phyloP scores from a whole-genome alignment of 352 stramenopile genomes.

The Phytophthora citricola region DNA sequence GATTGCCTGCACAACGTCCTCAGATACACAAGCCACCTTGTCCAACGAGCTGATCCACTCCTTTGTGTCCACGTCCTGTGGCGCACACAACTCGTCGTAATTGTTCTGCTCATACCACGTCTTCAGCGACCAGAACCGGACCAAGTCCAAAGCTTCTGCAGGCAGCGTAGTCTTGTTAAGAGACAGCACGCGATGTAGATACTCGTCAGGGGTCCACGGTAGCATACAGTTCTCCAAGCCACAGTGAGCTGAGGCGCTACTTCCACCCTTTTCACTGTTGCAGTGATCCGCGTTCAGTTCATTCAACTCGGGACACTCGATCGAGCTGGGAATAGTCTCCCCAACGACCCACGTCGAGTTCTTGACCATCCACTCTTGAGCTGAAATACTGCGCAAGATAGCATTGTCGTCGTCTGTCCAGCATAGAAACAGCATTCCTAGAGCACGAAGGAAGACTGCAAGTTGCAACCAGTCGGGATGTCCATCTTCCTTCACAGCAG shows the following conservation, averaged over 20 bases:
- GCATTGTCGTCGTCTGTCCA: conserved; percentile 79
- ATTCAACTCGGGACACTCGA: conserved; percentile 71
- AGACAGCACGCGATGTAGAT: conserved; percentile 72
- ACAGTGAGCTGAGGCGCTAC: conserved; percentile 12
- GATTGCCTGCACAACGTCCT: conserved; percentile 47
- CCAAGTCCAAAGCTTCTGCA: conserved; percentile 59
- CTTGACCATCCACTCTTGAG: conserved; percentile 70
- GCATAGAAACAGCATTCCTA: conserved; percentile 80
- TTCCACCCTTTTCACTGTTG: conserved; percentile 22
- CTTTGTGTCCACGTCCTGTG: conserved; percentile 65
- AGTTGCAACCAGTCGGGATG: conserved; percentile 88
- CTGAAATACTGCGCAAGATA: conserved; percentile 71
- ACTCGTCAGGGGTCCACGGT: conserved; percentile 85
- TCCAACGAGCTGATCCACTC: conserved; percentile 68
- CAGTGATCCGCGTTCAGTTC: conserved; percentile 69
- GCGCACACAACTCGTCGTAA: conserved; percentile 54
- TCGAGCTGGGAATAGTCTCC: conserved; percentile 57
- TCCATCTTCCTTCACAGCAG: conserved; percentile 65
- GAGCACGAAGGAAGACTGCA: conserved; percentile 68
- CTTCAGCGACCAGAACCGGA: conserved; percentile 83
- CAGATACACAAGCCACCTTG: conserved; percentile 45
- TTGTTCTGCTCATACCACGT: conserved; percentile 66
- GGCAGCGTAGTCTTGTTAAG: conserved; percentile 70
- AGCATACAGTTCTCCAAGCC: conserved; percentile 56
- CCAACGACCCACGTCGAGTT: conserved; percentile 77